Percentiles rank a stretch among this genome's conserved stretches.
phyloP scores from a whole-genome alignment of 129 eudicot genomes.

The Tagetes erecta region DNA sequence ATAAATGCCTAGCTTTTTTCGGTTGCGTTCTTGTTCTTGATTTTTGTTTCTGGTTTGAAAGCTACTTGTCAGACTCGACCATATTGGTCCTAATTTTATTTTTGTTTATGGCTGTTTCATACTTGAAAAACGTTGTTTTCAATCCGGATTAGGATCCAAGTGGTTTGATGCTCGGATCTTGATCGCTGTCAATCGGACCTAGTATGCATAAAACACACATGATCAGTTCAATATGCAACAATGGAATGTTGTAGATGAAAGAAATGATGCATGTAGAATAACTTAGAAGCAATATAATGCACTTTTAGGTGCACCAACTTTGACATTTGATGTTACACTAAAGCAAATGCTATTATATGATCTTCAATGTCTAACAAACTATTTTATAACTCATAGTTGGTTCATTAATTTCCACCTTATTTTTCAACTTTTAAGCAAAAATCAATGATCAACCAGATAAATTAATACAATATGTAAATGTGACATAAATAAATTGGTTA shows the following conservation, averaged over 20 bases:
- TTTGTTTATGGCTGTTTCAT: too few species aligned
- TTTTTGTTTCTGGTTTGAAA: too few species aligned
- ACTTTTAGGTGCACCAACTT: constrained; percentile 32
- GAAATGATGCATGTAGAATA: constrained; percentile 7
- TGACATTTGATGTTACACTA: not conserved
- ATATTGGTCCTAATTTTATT: too few species aligned
- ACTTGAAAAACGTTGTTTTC: not conserved
- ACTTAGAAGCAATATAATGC: constrained; percentile 25
- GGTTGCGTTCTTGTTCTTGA: not conserved
- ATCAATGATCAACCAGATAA: not conserved
- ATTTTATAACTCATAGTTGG: not conserved
- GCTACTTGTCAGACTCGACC: too few species aligned
- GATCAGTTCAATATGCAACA: not conserved
- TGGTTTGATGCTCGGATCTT: not conserved
- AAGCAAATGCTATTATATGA: constrained; percentile 3
- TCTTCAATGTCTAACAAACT: not conserved
- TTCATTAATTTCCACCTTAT: not conserved
- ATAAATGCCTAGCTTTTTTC: not conserved
- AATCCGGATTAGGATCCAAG: not conserved
- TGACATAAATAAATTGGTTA: too few species aligned
- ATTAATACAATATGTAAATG: not conserved
- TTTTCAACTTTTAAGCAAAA: not conserved
- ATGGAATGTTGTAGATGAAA: not conserved
- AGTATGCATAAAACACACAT: not conserved
- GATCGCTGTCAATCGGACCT: not conserved